Conservation (phyloP, 805 yeast genomes). For the Teunomyces funiuensis region DNA sequence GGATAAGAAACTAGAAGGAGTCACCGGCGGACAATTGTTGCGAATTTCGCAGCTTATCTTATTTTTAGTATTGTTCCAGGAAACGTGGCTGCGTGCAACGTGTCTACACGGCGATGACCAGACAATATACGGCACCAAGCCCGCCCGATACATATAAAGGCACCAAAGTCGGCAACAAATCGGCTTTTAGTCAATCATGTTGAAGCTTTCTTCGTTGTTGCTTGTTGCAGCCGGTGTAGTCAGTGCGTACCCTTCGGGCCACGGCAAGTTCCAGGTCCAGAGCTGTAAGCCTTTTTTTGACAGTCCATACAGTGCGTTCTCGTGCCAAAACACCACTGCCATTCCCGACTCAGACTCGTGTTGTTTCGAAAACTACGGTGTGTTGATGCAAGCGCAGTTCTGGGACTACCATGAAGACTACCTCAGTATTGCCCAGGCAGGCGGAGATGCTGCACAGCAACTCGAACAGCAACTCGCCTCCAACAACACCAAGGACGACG, state of each 20-base stretch:
- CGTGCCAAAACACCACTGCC: slow-evolving; percentile 21
- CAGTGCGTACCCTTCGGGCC: slow-evolving; percentile 5
- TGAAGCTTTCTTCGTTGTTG: background rate
- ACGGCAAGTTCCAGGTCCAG: slow-evolving; percentile 13
- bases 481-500: slow-evolving; percentile 4
- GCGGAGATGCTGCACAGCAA: slow-evolving; percentile 8
- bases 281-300: slow-evolving; percentile 16
- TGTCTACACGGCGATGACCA: background rate
- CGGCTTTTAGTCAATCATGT: background rate
- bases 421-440: slow-evolving; percentile 10
- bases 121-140: background rate
- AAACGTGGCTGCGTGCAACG: background rate
- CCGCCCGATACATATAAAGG: background rate
- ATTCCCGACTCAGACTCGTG: slow-evolving; percentile 47
- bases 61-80: too few species aligned
- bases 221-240: slow-evolving; percentile 5
- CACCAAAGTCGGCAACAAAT: background rate
- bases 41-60: too few species aligned
- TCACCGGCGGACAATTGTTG: too few species aligned
- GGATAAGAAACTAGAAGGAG: too few species aligned
- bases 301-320: slow-evolving; percentile 13
- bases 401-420: slow-evolving; percentile 35
- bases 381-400: slow-evolving; percentile 42
- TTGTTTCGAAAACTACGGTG: slow-evolving; percentile 42
- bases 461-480: slow-evolving; percentile 1